Base-by-base conservation (phyloP, 805 yeast species). In the Metschnikowia peoriensis region DNA sequence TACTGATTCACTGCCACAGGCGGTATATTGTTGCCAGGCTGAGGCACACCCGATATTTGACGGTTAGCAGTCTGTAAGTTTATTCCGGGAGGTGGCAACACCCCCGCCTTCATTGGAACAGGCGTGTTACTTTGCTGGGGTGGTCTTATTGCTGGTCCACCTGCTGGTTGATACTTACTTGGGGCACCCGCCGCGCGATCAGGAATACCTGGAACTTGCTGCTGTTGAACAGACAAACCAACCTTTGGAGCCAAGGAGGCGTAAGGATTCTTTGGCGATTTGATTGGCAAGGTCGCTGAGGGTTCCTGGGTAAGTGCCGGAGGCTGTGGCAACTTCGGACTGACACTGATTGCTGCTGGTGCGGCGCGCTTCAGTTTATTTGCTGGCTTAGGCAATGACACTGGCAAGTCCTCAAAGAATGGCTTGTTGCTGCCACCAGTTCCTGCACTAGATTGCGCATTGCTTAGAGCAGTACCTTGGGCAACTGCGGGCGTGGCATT, bases 321-420 rank as follows among this genome's bases (percentile, higher is more conserved):
- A n/a, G 49, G 56, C 15, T 47, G 49, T 11, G 56, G 57, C 7
- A 49, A 15, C 14, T 14, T 45, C 8, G 51, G 47, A 34, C 44
- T 43, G 6, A 44, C 47, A 17, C 44, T 43, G n/a, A 57, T 51
- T 3, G 60, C 65, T 2, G 69, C 65, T 3, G 74, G 67, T 11
- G 72, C 66, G 46, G 70, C 64, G 1, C 68, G 68, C n/a, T 68
- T 63, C 32, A 60, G 56, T 3, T 64, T 60, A n/a, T 50, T 53
- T 7, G 64, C 58, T 9, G 53, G 53, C 34, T 57, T 62, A 1
- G 73, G 71, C 49, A 77, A 58, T 1, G 64, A 56, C 29, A 69
- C 63, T 4, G 88, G 88, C 38, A 82, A 63, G 50, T 84, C 89
- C 49, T 81, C 85, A 61, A 82, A 84, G 61, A 85, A 82, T 9